Evolutionary conservation across 768 basidiomycete species (phyloP), one percentile per base, ranked within the genome.

Genomic region (Tricholoma furcatifolium): DNA sequence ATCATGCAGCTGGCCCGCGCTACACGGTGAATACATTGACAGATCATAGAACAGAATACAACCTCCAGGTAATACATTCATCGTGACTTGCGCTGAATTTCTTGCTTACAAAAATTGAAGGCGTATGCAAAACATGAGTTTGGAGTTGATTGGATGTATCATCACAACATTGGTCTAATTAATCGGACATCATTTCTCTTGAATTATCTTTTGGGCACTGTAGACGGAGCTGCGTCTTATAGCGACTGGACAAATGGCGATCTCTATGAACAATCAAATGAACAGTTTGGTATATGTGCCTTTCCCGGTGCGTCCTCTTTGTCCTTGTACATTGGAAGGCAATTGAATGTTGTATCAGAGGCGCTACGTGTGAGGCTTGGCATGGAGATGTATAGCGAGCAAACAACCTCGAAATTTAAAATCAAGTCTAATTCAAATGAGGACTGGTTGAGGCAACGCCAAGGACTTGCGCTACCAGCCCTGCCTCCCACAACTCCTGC

Each of bases 161-260:
- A 47, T 34, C 45, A 47, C 21, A 12, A 27, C 21, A 31, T 47
- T 61, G 64, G 64, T 17, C 62, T 12, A 60, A 65, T 46, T 57
- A 65, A 51, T 32, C 57, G 60, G 11, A 20, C 51, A 23, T 50
- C 61, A 10, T 57, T 43, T 10, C 55, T 65, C 10, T 50, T 64
- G 1, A 65, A 65, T 40, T 60, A 58, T 6, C 57, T 53, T 0
- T 61, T 62, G 23, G 50, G 45, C 36, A 30, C 6, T 23, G 21
- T 51, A 24, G 32, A 23, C 55, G 64, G 64, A 27, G 62, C 62
- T 0, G 6, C 20, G 7, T 56, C 60, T n/a, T 65, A 63, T 39
- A 6, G 36, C 15, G 55, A 62, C 14, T 65, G 64, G 64, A 32
- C 57, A 1, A 65, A 65, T 56, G 57, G 58, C 12, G 64, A 65